These are phyloP conservation scores for Agapanthus africanus DNA, from an alignment of 106 monocot species.

Conservation along the genomic window DNA sequence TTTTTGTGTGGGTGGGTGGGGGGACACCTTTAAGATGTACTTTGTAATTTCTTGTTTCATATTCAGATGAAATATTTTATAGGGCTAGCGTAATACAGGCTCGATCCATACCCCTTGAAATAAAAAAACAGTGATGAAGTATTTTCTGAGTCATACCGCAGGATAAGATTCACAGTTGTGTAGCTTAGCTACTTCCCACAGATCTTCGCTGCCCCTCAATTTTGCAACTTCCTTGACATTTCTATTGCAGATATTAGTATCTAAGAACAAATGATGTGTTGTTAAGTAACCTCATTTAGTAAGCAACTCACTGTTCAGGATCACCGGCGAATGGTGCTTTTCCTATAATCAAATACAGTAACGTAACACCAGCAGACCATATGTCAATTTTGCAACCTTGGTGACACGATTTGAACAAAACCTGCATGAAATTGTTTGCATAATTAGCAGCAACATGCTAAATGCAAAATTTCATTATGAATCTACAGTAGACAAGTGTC, in stretches of 20 bases:
- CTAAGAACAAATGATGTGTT: too few species aligned
- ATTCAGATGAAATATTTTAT: too few species aligned
- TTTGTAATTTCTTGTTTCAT: too few species aligned
- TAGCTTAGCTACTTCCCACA: conserved; percentile 98
- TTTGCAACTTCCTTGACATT: conserved; percentile 89
- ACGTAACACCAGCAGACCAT: conserved; percentile 96
- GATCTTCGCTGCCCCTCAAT: conserved; percentile 83
- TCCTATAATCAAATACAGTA: conserved; percentile 85
- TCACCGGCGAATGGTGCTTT: conserved; percentile 78
- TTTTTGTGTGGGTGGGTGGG: too few species aligned
- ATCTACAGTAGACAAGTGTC: background rate
- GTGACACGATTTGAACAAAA: conserved; percentile 69
- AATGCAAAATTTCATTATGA: background rate
- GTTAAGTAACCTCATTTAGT: background rate
- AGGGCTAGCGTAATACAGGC: too few species aligned
- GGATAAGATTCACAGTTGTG: conserved; percentile 86
- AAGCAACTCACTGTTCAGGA: conserved; percentile 88
- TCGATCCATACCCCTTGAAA: too few species aligned
- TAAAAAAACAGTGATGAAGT: too few species aligned
- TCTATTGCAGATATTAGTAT: conserved; percentile 22
- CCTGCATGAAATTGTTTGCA: conserved; percentile 27
- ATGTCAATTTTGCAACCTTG: conserved; percentile 86
- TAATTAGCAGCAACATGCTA: background rate
- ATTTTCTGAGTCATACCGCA: conserved; percentile 22
- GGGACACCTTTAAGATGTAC: too few species aligned